Percentiles rank a stretch among this genome's conserved stretches.
Conservation (phyloP, 2,329 filamentous ascomycete species). For the Pseudogymnoascus sp. region DNA sequence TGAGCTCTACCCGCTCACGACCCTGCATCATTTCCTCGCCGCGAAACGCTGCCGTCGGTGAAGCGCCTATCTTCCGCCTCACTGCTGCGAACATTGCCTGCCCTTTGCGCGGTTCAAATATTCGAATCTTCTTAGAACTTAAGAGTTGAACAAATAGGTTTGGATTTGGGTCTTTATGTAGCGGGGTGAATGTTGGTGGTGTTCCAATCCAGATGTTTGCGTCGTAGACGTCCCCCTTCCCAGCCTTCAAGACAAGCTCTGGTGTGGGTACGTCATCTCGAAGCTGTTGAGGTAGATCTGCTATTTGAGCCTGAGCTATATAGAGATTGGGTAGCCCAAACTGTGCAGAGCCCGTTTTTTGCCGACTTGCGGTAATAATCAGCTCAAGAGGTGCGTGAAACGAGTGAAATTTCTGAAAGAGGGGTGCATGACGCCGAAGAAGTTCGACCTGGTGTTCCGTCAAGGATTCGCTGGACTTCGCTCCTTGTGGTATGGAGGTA, state of each 20-base stretch:
- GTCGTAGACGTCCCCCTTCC: constrained; percentile 78
- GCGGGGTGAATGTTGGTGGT: constrained; percentile 79
- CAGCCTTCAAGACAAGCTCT: constrained; percentile 50
- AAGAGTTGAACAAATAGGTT: constrained; percentile 84
- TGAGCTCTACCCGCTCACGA: constrained; percentile 57
- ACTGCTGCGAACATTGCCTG: constrained; percentile 53
- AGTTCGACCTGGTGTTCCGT: background rate
- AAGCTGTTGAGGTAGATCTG: constrained; percentile 57
- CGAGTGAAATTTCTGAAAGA: constrained; percentile 34
- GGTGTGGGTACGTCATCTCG: constrained; percentile 63
- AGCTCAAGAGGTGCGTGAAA: constrained; percentile 35
- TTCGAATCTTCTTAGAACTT: constrained; percentile 63
- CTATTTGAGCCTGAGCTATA: constrained; percentile 72
- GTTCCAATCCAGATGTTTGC: constrained; percentile 84
- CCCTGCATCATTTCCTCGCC: constrained; percentile 91
- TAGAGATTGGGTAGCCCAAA: constrained; percentile 50
- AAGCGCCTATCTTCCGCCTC: constrained; percentile 33
- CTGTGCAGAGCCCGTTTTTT: background rate
- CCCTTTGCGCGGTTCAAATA: constrained; percentile 61
- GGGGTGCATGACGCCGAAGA: background rate
- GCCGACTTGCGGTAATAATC: constrained; percentile 19
- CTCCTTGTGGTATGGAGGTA: background rate
- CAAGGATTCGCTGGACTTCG: background rate
- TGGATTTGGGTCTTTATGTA: constrained; percentile 89
- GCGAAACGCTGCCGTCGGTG: constrained; percentile 43